phyloP scores from a whole-genome alignment of 148 eudicot genomes.

The Diospyros kaki region DNA sequence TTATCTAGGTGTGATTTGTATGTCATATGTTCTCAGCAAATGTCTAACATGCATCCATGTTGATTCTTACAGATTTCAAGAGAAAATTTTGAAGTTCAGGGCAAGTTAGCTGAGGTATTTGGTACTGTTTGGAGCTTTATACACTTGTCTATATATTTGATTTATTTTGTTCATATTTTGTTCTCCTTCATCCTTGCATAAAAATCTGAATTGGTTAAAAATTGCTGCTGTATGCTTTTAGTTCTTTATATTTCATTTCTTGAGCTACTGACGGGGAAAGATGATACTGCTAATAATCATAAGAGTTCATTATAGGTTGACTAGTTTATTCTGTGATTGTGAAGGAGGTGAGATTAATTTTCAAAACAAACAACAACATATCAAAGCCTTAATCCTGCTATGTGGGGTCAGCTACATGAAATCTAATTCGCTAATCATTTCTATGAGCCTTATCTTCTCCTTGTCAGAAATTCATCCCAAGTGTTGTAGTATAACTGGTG shows the following conservation, averaged over 20 bases:
- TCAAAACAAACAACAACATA: no score
- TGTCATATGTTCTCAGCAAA: neutral
- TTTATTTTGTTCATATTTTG: neutral
- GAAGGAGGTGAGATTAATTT: neutral
- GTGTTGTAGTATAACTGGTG: neutral
- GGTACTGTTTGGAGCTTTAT: neutral
- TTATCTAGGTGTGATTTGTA: neutral
- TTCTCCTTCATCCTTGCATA: neutral
- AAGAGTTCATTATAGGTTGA: neutral
- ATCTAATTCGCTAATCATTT: no score
- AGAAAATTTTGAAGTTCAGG: constrained; percentile 27
- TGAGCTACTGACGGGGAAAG: neutral
- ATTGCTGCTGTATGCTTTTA: neutral
- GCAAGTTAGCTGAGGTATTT: constrained; percentile 36
- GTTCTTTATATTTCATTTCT: neutral
- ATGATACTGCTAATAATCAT: neutral
- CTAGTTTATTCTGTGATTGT: neutral
- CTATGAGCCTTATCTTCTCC: no score
- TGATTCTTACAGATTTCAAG: constrained; percentile 27
- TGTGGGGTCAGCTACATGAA: no score
- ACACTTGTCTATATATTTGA: no score
- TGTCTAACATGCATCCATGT: neutral
- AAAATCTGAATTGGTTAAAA: neutral
- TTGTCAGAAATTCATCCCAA: neutral
- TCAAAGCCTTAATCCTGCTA: no score